Base-by-base conservation (phyloP, 331 rosid species). In the Quercus phellos region DNA sequence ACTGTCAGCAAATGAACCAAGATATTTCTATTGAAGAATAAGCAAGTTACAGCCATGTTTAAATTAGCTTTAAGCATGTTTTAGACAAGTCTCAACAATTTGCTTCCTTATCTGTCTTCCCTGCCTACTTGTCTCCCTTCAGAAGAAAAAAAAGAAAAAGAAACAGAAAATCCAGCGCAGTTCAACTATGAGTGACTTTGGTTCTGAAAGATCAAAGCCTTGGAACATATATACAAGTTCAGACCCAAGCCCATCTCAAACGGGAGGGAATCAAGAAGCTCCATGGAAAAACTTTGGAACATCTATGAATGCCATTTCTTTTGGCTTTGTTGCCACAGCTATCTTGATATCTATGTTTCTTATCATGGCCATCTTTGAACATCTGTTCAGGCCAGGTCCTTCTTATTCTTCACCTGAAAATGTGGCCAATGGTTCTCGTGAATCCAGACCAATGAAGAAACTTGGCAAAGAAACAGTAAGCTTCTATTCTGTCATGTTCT, bases 281-380 rank as follows among this genome's bases (percentile, higher is more conserved):
- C 86, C 91, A 61, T 93, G 97, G 98, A 91, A 79, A 58, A 87
- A 84, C 82, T 85, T 89, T 74, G 98, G 97, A 50, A 85, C 97
- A 68, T 94, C 97, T 6, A 91, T 94, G 97, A 90, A 90, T 81
- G 97, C 97, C 68, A 87, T 94, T 76, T 94, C 96, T 54, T 89
- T 87, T 64, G 97, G 98, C 29, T 91, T 94, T 85, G 98, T 94
- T 84, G 98, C 98, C 80, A 94, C 98, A 0, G 98, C 98, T 35
- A 89, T 94, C 80, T 83, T 94, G 91, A 84, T 94, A 70, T 91
- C 98, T 27, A 94, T 94, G 97, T 94, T 94, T 82, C 90, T 94
- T 35, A 87, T 94, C 80, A 94, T 94, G 97, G 98, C 98, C 79
- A 90, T 94, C 32, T 91, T 94, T 77, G 98, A 94, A 80, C 98